Evolutionary conservation across 2,329 filamentous ascomycete species (phyloP).

Genomic region (Botrytis fragariae): DNA sequence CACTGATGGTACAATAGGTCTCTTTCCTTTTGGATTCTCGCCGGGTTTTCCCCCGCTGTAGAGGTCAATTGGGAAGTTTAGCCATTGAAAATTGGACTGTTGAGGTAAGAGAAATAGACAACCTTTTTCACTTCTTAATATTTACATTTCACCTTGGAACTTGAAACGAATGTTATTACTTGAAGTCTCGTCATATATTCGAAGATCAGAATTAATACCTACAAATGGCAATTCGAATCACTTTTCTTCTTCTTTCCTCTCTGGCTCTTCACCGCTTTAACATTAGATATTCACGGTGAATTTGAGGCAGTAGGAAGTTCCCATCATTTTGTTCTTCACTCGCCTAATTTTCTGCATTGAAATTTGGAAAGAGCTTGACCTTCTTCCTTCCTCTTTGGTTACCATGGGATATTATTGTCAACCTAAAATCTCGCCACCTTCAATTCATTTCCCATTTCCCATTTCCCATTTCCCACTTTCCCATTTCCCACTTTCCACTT

Average conservation of each 20-base stretch:
- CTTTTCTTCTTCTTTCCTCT: background rate
- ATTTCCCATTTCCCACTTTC: background rate
- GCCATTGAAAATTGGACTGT: background rate
- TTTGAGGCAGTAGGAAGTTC: background rate
- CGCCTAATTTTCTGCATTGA: background rate
- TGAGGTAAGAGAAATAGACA: slow-evolving; percentile 1
- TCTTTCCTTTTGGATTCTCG: background rate
- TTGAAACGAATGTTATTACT: background rate
- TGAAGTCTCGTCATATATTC: slow-evolving; percentile 5
- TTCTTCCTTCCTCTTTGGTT: background rate
- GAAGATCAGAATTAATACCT: no score
- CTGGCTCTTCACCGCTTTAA: background rate
- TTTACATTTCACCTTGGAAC: background rate
- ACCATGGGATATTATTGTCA: background rate
- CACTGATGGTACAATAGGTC: background rate
- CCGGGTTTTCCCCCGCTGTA: background rate
- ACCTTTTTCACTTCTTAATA: background rate
- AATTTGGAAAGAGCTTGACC: background rate
- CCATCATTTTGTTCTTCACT: background rate
- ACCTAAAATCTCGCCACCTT: background rate
- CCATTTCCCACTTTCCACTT: background rate
- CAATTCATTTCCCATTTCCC: background rate
- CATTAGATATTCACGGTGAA: background rate
- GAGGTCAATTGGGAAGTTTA: background rate
- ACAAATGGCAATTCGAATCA: background rate